Conservation (phyloP, 352 stramenopile species). For the Pythium folliculosum region DNA sequence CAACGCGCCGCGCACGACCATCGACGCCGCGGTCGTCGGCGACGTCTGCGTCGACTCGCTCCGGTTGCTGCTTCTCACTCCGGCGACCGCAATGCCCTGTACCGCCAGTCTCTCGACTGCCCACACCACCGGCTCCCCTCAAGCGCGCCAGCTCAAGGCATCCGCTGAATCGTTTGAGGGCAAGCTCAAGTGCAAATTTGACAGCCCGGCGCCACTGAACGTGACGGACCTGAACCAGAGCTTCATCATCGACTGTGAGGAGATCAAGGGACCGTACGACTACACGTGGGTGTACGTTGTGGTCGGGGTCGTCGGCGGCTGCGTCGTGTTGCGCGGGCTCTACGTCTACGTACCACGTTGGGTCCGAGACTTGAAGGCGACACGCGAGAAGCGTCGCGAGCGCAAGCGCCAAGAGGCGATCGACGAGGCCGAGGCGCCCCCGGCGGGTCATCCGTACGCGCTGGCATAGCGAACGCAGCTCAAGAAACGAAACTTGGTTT, state of each 20-base stretch:
- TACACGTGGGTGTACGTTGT: background rate
- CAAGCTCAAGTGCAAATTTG: constrained; percentile 1
- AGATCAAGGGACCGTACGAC: background rate
- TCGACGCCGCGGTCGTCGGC: background rate
- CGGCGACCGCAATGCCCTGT: background rate
- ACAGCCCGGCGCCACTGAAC: background rate
- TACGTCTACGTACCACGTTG: background rate
- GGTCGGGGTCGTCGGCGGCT: background rate
- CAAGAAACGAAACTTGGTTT: too few relatives aligned
- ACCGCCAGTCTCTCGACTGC: background rate
- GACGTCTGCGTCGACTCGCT: background rate
- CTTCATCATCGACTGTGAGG: background rate
- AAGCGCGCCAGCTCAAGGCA: too few relatives aligned
- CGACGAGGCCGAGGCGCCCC: background rate
- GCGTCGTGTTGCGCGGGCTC: background rate
- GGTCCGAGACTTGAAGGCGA: background rate
- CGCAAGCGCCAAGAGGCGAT: too few relatives aligned
- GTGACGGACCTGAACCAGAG: background rate
- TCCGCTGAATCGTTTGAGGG: background rate
- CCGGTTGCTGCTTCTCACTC: background rate
- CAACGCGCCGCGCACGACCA: background rate
- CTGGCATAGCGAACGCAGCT: background rate
- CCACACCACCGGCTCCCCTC: background rate
- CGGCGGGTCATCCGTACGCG: background rate
- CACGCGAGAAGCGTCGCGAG: background rate